Base-by-base conservation (phyloP, 2,329 filamentous ascomycete genomes). In the Ophiocordyceps australis region DNA sequence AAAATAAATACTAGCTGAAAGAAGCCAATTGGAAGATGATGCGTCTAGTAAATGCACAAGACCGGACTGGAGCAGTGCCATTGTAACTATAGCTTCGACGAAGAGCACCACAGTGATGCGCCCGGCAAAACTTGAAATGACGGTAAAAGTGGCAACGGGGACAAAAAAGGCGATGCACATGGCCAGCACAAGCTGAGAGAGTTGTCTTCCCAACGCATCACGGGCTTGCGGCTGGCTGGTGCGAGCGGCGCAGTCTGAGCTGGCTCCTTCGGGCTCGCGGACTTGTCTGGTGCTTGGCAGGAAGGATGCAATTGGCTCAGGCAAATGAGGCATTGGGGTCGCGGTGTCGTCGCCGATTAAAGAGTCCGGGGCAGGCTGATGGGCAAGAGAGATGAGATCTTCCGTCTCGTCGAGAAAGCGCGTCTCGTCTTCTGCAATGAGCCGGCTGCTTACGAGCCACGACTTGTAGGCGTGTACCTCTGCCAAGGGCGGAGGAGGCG, bases 351-450 rank as follows among this genome's bases (percentile, higher is more conserved):
- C n/a, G n/a, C n/a, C n/a, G n/a, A n/a, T n/a, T n/a, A n/a, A n/a
- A n/a, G n/a, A n/a, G 7, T 19, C 17, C 17, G 17, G 17, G 17
- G 7, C 17, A 10, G 7, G 10, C 17, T 27, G 28, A 11, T 27
- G 28, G 10, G 29, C 31, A 9, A 46, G 22, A 5, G 52, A 54
- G 13, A 76, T 43, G 9, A 77, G 54, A 34, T 76, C 72, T 5
- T 61, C 48, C 9, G 50, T 42, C 4, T 51, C 46, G 20, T 67
- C 57, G 5, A 79, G 55, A 37, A 78, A 78, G 4, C 54, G 54
- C 3, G 59, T 57, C 43, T 82, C 76, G 7, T 50, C 40, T 21
- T 69, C 57, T 20, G 62, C 61, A 24, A 81, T 61, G 6, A 65
- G 62, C 17, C 53, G 52, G 30, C 63, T 57, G 9, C 47, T 54